Base-by-base conservation (phyloP, 2,329 filamentous ascomycete genomes). In the Drechslerella dactyloides region DNA sequence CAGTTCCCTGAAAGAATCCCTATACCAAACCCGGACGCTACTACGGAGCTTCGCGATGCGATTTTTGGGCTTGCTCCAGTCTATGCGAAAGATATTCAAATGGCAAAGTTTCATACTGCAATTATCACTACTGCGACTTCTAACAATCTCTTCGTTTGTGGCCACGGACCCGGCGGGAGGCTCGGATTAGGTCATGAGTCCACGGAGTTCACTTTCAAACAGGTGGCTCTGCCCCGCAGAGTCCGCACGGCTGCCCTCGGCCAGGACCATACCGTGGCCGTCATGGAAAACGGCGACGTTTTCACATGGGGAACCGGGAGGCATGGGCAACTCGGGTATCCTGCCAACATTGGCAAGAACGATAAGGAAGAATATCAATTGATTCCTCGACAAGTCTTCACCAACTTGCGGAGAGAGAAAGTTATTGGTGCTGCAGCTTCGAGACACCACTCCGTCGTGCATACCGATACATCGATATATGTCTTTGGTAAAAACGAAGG, bases 401-500 rank as follows among this genome's bases (percentile, higher is more conserved):
- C 94, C 0, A 86, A 91, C 0, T 82, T 99, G 68, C 97, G 97
- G 78, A 91, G 92, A 77, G 94, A 97, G 78, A 78, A 82, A 1
- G 85, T 97, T 15, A 79, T 90, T 21, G 94, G 94, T 0, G 86
- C 93, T 63, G 92, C 94, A 1, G 93, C 94, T 5, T 97, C 94
- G 1, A 84, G 90, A 0, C 87, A 96, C 42, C 94, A 99, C 80
- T 97, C 94, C 0, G 93, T 96, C 1, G 91, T 91, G 0, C 90
- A 94, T 77, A 97, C 91, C 0, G 84, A 85, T 0, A 86, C 87
- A 0, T 90, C 91, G 0, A 81, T 99, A 0, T 99, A 90, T 78
- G 96, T 91, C 1, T 99, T 96, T 84, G 94, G 94, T 21, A 96
- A 94, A 77, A 99, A 97, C 76, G 87, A 92, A 75, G 94, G 94